Base-by-base conservation (phyloP, 345 rosid species). In the Rubroshorea leprosula region DNA sequence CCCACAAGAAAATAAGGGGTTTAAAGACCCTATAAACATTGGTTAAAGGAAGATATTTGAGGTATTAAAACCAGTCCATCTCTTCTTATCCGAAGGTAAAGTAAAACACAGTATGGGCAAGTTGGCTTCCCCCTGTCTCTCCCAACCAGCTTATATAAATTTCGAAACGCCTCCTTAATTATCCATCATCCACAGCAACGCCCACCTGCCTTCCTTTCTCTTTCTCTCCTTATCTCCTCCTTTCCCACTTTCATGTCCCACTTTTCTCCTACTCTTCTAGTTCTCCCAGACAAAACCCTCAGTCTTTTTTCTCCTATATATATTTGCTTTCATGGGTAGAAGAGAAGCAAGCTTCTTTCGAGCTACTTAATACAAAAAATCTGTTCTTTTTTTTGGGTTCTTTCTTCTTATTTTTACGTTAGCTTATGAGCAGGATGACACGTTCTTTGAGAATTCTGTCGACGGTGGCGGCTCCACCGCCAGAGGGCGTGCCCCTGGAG, bases 381-480 rank as follows among this genome's bases (percentile, higher is more conserved):
- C 47, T n/a, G 14, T 6, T 44, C 18, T 44, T 14, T 1, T 39
- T 49, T 49, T 11, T 19, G n/a, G n/a, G n/a, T 20, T 19, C 4
- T n/a, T 19, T 47, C n/a, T 18, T 47, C 51, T 18, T 6, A 4
- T n/a, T 20, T 5, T 47, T 47, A 47, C 20, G 5, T 18, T 47
- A 5, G 16, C 9, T 15, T 6, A 10, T 18, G 23, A 17, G 23
- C 19, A 49, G 26, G 26, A 50, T 77, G 82, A 17, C 69, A 51
- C 69, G 85, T 27, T 62, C 64, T 56, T n/a, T 55, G 50, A 67
- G 78, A 65, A 35, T 59, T 7, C 80, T 75, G 20, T 17, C 73
- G 49, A 26, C 67, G 35, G 58, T 50, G 15, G 60, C 69, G 6
- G 69, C 87, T 1, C 80, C 83, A 0, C 83, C 90, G 0, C 78